Conservation (phyloP, 345 rosid genomes). For the Moricandia arvensis region DNA sequence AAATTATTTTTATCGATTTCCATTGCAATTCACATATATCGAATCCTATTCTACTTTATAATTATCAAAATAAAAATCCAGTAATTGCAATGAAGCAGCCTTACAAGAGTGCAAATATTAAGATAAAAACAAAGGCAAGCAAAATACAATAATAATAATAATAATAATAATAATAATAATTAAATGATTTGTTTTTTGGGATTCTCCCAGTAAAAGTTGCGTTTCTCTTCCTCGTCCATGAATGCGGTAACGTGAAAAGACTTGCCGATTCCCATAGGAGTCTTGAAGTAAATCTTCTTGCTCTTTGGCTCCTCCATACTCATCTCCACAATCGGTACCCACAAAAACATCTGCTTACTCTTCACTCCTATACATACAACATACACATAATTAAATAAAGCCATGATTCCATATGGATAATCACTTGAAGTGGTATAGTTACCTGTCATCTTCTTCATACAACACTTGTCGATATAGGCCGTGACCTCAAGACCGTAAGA, state of each 20-base stretch:
- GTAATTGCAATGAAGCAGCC: conserved; percentile 7
- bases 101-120: neutral
- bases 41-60: neutral
- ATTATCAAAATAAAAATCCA: neutral
- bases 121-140: neutral
- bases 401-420: neutral
- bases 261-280: conserved; percentile 90
- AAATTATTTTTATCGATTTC: neutral
- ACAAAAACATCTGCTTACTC: conserved; percentile 78
- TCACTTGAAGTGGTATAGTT: neutral
- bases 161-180: neutral
- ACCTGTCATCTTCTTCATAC: conserved; percentile 93
- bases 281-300: conserved; percentile 65
- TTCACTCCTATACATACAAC: conserved; percentile 41
- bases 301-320: conserved; percentile 50
- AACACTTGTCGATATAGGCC: conserved; percentile 68
- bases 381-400: neutral
- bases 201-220: conserved; percentile 46
- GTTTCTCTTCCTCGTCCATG: conserved; percentile 75
- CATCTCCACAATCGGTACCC: conserved; percentile 93
- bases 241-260: conserved; percentile 70
- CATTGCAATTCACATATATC: neutral
- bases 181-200: conserved; percentile 1
- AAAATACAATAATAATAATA: neutral
- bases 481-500: conserved; percentile 76